Conservation (phyloP, 2,329 filamentous ascomycete species). For the Aspergillus aculeatus region DNA sequence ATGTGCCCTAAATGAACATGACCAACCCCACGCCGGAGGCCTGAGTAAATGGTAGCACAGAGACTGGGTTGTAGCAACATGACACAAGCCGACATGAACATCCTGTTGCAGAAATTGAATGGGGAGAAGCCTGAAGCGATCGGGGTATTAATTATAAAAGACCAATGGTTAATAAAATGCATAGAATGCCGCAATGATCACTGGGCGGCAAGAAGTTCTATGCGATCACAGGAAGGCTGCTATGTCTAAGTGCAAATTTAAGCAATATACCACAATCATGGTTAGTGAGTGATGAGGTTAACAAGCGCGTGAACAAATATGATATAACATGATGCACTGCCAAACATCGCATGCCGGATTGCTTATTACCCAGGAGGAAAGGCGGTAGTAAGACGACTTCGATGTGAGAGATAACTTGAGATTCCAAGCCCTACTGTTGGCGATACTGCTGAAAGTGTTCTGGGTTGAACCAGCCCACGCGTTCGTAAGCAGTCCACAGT, state of each 20-base stretch:
- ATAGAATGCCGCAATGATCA: too few relatives aligned
- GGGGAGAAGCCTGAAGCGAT: too few relatives aligned
- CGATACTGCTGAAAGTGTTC: slow-evolving; percentile 49
- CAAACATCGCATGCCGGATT: background rate
- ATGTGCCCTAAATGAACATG: too few relatives aligned
- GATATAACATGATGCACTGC: background rate
- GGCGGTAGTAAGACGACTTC: background rate
- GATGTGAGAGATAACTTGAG: background rate
- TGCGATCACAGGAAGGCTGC: background rate
- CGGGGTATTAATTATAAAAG: too few relatives aligned
- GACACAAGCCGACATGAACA: too few relatives aligned
- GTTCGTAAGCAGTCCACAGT: slow-evolving; percentile 84
- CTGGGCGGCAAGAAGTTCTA: background rate
- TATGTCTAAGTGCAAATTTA: background rate
- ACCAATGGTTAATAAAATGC: too few relatives aligned
- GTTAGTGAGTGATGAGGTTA: background rate
- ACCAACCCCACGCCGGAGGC: too few relatives aligned
- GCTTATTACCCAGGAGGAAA: slow-evolving; percentile 11
- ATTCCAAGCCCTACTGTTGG: slow-evolving; percentile 19
- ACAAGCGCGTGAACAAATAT: background rate
- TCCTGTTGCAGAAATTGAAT: too few relatives aligned
- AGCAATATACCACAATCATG: background rate
- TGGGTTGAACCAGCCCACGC: slow-evolving; percentile 75
- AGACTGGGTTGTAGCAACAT: too few relatives aligned
- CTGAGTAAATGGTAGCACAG: too few relatives aligned